These are phyloP conservation scores for Suillus alpinus DNA, from an alignment of 768 basidiomycete species.

Conservation along the genomic window DNA sequence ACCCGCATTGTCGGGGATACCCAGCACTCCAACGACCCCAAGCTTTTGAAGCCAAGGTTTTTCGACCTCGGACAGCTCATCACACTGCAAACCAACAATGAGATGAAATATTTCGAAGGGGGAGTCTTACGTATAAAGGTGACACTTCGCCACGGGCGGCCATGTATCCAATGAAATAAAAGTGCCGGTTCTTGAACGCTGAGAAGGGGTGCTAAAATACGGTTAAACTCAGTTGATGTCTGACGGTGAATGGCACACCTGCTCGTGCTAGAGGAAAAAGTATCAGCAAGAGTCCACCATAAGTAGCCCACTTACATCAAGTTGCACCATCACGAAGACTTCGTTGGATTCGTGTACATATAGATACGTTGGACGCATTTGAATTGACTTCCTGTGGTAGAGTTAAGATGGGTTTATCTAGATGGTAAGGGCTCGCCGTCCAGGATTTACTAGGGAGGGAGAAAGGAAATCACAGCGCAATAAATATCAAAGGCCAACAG, in stretches of 20 bases:
- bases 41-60: not conserved
- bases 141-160: not conserved
- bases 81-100: not conserved
- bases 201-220: not conserved
- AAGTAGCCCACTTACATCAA: not conserved
- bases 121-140: not conserved
- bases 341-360: not conserved
- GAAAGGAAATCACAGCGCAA: too few relatives aligned
- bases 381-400: too few relatives aligned
- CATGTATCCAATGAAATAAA: not conserved
- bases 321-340: not conserved
- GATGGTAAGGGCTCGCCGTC: too few relatives aligned
- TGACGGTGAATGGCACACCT: not conserved
- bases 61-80: not conserved
- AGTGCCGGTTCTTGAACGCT: not conserved
- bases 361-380: too few relatives aligned
- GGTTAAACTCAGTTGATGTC: not conserved
- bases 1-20: not conserved
- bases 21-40: not conserved
- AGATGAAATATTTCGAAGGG: not conserved
- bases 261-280: not conserved
- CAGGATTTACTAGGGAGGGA: too few relatives aligned
- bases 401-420: too few relatives aligned
- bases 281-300: too few relatives aligned
- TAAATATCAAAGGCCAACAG: too few relatives aligned